phyloP scores from a whole-genome alignment of 2,329 filamentous ascomycete genomes.

The Colletotrichum tabaci region DNA sequence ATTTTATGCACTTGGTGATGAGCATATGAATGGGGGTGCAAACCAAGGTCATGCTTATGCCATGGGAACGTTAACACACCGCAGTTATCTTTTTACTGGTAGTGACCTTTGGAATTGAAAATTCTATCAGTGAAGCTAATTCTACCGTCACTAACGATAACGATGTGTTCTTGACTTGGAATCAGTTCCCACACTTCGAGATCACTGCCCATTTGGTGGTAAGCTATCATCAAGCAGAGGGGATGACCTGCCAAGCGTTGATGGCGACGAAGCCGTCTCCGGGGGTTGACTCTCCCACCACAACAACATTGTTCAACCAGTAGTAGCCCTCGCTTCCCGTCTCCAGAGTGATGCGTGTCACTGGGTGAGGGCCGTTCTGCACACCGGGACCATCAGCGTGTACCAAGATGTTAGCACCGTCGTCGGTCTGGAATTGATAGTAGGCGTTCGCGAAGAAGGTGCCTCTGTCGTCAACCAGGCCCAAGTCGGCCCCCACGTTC shows the following conservation, averaged over 20 bases:
- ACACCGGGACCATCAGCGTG: background rate
- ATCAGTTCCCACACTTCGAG: too few species aligned
- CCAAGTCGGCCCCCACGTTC: constrained; percentile 11
- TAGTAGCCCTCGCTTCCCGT: constrained; percentile 14
- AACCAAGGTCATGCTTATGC: too few species aligned
- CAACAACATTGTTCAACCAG: constrained; percentile 16
- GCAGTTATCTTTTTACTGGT: too few species aligned
- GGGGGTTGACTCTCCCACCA: background rate
- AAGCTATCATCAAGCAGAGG: background rate
- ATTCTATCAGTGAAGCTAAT: too few species aligned
- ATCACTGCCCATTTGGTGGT: too few species aligned
- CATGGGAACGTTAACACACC: too few species aligned
- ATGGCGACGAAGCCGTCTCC: constrained; percentile 6
- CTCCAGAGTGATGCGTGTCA: constrained; percentile 17
- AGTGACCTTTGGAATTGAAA: too few species aligned
- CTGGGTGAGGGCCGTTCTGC: constrained; percentile 2
- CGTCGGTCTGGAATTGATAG: constrained; percentile 21
- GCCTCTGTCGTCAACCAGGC: constrained; percentile 10
- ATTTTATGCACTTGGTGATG: too few species aligned
- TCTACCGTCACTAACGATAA: too few species aligned
- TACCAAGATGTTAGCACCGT: constrained; percentile 20
- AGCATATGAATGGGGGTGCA: too few species aligned
- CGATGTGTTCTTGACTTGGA: background rate
- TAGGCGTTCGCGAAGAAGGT: constrained; percentile 1
- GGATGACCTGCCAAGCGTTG: constrained; percentile 9